Conservation (phyloP, 1,284 basidiomycete species). For the Thelephora terrestris region DNA sequence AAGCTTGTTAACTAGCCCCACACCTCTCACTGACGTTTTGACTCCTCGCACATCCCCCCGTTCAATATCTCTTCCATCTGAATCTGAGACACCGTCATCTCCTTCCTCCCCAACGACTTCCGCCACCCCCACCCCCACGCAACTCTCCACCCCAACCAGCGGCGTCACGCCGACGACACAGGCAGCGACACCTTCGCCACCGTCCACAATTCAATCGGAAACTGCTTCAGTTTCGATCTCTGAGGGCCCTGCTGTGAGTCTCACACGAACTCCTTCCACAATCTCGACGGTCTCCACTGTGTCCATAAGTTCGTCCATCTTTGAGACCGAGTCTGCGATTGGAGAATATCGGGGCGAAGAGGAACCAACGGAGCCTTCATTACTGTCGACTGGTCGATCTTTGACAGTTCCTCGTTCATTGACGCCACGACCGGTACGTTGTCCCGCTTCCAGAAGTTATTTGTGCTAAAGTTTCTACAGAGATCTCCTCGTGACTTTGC, state of each 20-base stretch:
- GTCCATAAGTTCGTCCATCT: slow-evolving; percentile 27
- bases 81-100: slow-evolving; percentile 6
- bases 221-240: slow-evolving; percentile 9
- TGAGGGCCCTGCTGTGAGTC: slow-evolving; percentile 12
- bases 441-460: slow-evolving; percentile 2
- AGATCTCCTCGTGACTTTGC: slow-evolving; percentile 25
- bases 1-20: background rate
- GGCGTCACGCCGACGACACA: slow-evolving; percentile 18
- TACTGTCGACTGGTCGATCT: slow-evolving; percentile 32
- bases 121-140: slow-evolving; percentile 21
- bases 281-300: slow-evolving; percentile 32
- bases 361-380: slow-evolving; percentile 43
- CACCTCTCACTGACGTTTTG: slow-evolving; percentile 4
- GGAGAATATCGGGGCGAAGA: slow-evolving; percentile 18
- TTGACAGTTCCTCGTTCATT: slow-evolving; percentile 4
- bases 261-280: slow-evolving; percentile 28
- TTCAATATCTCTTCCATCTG: slow-evolving; percentile 13
- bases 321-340: slow-evolving; percentile 25
- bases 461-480: slow-evolving; percentile 12
- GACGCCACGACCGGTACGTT: slow-evolving; percentile 27
- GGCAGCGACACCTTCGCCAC: slow-evolving; percentile 14
- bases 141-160: slow-evolving; percentile 19
- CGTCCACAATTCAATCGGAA: slow-evolving; percentile 4
- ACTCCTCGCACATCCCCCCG: slow-evolving; percentile 3
- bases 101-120: slow-evolving; percentile 15